Conservation (phyloP, 768 basidiomycete species). For the Amanita fuliginea region DNA sequence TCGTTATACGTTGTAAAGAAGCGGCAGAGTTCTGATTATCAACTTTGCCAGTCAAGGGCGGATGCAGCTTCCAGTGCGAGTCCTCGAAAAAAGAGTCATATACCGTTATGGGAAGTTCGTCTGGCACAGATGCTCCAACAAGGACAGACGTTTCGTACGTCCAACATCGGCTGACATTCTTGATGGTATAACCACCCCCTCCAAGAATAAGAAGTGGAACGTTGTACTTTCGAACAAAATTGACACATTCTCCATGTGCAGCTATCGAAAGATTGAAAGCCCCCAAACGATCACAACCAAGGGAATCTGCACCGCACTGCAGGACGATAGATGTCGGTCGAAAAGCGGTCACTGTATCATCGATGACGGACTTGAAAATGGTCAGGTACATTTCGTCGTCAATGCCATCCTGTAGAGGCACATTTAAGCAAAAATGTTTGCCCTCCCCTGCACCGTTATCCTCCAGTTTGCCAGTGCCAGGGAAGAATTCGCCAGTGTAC, state of each 20-base stretch:
- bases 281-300: slow-evolving; percentile 90
- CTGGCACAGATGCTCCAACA: slow-evolving; percentile 71
- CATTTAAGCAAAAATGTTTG: slow-evolving; percentile 92
- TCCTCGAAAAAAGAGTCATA: slow-evolving; percentile 93
- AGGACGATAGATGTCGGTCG: slow-evolving; percentile 85
- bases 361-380: slow-evolving; percentile 93
- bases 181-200: slow-evolving; percentile 94
- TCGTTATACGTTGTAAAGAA: slow-evolving; percentile 79
- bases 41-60: slow-evolving; percentile 82
- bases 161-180: slow-evolving; percentile 98
- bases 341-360: slow-evolving; percentile 85
- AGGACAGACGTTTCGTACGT: slow-evolving; percentile 95
- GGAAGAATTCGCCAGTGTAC: slow-evolving; percentile 98
- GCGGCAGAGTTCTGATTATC: slow-evolving; percentile 86
- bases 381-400: slow-evolving; percentile 96
- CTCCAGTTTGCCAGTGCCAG: slow-evolving; percentile 91
- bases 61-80: slow-evolving; percentile 86
- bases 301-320: slow-evolving; percentile 94
- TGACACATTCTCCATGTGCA: slow-evolving; percentile 96
- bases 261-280: slow-evolving; percentile 97
- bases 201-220: slow-evolving; percentile 88
- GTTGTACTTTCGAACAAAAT: slow-evolving; percentile 89
- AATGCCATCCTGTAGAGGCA: slow-evolving; percentile 91
- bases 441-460: slow-evolving; percentile 84
- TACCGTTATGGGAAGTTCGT: slow-evolving; percentile 78